Conservation (phyloP, 805 yeast species). For the Nakazawaea populi region DNA sequence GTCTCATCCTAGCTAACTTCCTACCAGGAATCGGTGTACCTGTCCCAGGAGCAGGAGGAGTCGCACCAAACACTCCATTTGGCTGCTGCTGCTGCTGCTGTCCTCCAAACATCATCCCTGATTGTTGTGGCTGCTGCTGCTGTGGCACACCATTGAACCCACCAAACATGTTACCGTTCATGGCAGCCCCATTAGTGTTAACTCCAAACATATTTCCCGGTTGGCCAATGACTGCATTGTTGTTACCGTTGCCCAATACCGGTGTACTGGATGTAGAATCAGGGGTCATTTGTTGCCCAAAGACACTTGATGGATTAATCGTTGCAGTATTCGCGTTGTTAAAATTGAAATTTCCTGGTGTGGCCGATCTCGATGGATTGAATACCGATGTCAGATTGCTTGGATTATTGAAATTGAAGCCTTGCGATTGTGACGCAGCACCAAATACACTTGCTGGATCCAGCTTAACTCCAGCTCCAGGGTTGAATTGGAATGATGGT, state of each 20-base stretch:
- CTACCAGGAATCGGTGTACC: constrained; percentile 8
- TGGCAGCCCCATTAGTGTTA: neutral
- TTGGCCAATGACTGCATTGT: neutral
- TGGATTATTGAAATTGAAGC: neutral
- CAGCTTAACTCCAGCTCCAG: neutral
- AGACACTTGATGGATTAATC: constrained; percentile 1
- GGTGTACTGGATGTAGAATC: constrained; percentile 1
- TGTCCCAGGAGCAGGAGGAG: neutral
- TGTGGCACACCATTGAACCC: neutral
- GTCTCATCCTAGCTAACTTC: constrained; percentile 7
- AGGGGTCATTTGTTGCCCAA: constrained; percentile 2
- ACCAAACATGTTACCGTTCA: neutral
- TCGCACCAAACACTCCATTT: neutral
- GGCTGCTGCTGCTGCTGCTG: neutral
- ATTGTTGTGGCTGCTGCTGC: neutral
- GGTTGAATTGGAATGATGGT: constrained; percentile 3
- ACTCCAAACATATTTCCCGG: constrained; percentile 5
- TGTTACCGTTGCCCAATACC: neutral
- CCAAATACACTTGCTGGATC: constrained; percentile 8
- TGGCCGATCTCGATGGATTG: constrained; percentile 6
- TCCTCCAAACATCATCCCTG: neutral
- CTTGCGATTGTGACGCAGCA: neutral
- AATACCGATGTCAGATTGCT: neutral
- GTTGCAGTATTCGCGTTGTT: neutral
- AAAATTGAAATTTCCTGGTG: constrained; percentile 4